Percentiles rank a stretch among this genome's conserved stretches.
Conservation (phyloP, 768 basidiomycete species). For the Tylopilus sp. region DNA sequence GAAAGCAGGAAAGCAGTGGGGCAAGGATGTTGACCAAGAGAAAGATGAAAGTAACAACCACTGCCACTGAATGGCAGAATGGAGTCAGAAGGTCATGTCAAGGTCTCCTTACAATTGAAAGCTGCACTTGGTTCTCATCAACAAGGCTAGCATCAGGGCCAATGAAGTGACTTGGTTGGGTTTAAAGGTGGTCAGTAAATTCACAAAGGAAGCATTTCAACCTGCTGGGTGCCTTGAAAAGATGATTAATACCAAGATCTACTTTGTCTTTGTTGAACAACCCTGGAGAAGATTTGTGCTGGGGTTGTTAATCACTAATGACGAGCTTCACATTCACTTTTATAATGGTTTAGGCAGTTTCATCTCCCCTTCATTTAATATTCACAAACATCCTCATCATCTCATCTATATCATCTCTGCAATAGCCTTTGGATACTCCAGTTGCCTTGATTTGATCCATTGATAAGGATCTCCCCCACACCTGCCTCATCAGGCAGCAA, state of each 20-base stretch:
- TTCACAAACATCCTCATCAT: too few relatives aligned
- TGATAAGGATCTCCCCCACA: too few relatives aligned
- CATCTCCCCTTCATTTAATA: too few relatives aligned
- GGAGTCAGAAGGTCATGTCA: not conserved
- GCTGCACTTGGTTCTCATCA: not conserved
- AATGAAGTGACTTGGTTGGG: not conserved
- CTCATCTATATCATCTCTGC: too few relatives aligned
- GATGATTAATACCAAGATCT: not conserved
- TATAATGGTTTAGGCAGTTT: too few relatives aligned
- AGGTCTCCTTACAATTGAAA: not conserved
- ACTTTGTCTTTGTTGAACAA: not conserved
- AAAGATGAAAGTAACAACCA: not conserved
- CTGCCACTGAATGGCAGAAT: not conserved
- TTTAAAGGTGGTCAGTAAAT: not conserved
- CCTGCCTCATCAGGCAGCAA: too few relatives aligned
- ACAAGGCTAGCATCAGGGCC: not conserved
- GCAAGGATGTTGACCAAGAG: not conserved
- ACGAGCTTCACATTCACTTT: too few relatives aligned
- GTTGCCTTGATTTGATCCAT: too few relatives aligned
- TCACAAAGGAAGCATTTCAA: not conserved
- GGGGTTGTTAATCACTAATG: too few relatives aligned
- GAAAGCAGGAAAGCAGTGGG: not conserved
- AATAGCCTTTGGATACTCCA: too few relatives aligned
- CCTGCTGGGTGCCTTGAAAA: not conserved
- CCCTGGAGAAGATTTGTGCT: too few relatives aligned